Percentiles rank a stretch among this genome's conserved stretches.
Conservation (phyloP, 441 rosid species). For the Eutrema salsugineum region DNA sequence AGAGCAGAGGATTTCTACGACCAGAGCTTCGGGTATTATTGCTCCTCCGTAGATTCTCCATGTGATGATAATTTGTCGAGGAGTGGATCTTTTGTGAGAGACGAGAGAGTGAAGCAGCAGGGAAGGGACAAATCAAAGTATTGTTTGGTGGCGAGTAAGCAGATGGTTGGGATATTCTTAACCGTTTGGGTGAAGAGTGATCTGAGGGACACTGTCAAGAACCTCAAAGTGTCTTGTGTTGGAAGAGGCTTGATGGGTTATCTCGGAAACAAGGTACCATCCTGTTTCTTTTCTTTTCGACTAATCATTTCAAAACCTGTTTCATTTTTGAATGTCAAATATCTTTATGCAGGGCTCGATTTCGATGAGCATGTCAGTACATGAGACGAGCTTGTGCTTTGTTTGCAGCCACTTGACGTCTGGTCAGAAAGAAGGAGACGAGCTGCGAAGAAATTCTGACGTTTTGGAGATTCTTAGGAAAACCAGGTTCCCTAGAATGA, state of each 20-base stretch:
- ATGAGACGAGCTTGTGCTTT: slow-evolving; percentile 98
- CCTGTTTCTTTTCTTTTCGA: no score
- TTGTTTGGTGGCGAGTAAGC: slow-evolving; percentile 74
- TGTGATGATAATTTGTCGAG: slow-evolving; percentile 36
- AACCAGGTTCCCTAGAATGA: slow-evolving; percentile 91
- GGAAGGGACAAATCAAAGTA: slow-evolving; percentile 41
- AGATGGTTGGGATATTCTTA: slow-evolving; percentile 79
- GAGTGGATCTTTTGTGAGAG: slow-evolving; percentile 39
- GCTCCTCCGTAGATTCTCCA: slow-evolving; percentile 60
- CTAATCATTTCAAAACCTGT: no score
- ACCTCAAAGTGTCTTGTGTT: slow-evolving; percentile 73
- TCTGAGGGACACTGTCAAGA: slow-evolving; percentile 51
- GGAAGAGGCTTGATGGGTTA: slow-evolving; percentile 92
- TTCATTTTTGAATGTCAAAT: slow-evolving; percentile 10
- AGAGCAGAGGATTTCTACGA: slow-evolving; percentile 34
- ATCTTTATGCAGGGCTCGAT: slow-evolving; percentile 83
- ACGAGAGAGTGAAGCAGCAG: slow-evolving; percentile 37
- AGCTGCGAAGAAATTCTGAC: slow-evolving; percentile 89
- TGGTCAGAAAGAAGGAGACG: slow-evolving; percentile 99
- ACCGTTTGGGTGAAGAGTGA: slow-evolving; percentile 75
- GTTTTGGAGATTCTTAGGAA: slow-evolving; percentile 96
- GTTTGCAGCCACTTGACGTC: slow-evolving; percentile 97
- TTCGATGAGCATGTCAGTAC: slow-evolving; percentile 95
- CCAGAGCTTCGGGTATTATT: slow-evolving; percentile 50
- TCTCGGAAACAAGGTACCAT: slow-evolving; percentile 89